Evolutionary conservation across 768 basidiomycete species (phyloP), one percentile per base, ranked within the genome.

Genomic region (Pulveroboletus sp.): DNA sequence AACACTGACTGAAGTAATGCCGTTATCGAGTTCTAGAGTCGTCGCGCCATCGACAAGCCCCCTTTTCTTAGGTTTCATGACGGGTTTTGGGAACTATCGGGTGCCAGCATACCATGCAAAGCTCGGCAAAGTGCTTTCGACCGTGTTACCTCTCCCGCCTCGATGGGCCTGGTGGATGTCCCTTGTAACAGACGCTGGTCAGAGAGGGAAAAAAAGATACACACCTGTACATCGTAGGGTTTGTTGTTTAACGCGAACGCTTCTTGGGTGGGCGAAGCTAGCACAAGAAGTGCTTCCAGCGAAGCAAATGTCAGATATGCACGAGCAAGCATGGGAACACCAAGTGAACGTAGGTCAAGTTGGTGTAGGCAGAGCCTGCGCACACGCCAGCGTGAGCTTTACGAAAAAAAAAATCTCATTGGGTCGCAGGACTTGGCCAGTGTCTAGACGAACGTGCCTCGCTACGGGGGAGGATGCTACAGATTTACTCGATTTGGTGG

Each of bases 11-110:
- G 78, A 80, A 8, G 87, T 87, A 50, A 89, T 76, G 2, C 85
- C 86, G 62, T 88, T 86, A 63, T 90, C 89, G 54, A 90, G 66
- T 67, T 90, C 88, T 11, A 92, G 73, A 1, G 86, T 87, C 2
- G 83, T 85, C 24, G 82, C 82, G 24, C 86, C 89, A 56, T 85
- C 79, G 43, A 90, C 77, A 50, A 90, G 73, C 18, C 79, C 88
- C 83, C 86, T 87, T 54, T 31, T 52, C 38, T 51, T 30, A 47
- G 51, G 42, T 45, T 39, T 51, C 43, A 45, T 39, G 27, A 41
- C 17, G 41, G 28, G 38, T 46, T 18, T n/a, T 49, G 30, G 37
- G 41, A 51, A 39, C 12, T 50, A 68, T 46, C 26, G 24, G 36
- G 43, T 24, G 41, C 37, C 30, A 49, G 24, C 57, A 50, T 70